These are phyloP conservation scores for Epichloe coenophiala DNA, from an alignment of 2,329 filamentous ascomycete genomes.

Conservation along the genomic window DNA sequence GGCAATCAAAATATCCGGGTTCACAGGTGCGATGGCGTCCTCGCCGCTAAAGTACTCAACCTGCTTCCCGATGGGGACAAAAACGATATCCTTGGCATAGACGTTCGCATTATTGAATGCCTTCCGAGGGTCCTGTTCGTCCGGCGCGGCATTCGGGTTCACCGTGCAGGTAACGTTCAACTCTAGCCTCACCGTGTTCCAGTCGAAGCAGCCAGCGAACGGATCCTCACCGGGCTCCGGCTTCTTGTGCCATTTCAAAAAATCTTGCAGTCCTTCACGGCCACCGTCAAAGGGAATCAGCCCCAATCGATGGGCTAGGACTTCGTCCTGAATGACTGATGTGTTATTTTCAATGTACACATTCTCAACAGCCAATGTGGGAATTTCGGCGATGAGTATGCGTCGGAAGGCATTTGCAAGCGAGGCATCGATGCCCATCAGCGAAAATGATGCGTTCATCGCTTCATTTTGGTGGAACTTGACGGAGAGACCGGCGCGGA, in stretches of 20 bases:
- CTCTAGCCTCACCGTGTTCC: constrained; percentile 72
- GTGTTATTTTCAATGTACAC: constrained; percentile 95
- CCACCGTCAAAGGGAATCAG: constrained; percentile 79
- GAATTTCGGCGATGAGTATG: constrained; percentile 88
- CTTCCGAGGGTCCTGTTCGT: constrained; percentile 68
- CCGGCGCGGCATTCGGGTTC: constrained; percentile 56
- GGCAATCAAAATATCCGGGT: constrained; percentile 87
- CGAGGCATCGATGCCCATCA: constrained; percentile 81
- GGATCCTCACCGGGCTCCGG: constrained; percentile 48
- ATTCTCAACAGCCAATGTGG: constrained; percentile 84
- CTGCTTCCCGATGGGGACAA: constrained; percentile 64
- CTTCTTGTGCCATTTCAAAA: constrained; percentile 73
- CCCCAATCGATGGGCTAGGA: constrained; percentile 78
- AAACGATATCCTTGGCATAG: constrained; percentile 66
- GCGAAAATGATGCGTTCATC: constrained; percentile 72
- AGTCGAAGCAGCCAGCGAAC: constrained; percentile 53
- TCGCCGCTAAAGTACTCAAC: constrained; percentile 53
- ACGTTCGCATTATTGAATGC: constrained; percentile 78
- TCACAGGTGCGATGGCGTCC: constrained; percentile 58
- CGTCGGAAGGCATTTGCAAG: constrained; percentile 96
- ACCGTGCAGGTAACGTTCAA: constrained; percentile 70
- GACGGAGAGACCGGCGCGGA: constrained; percentile 57
- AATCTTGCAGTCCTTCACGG: constrained; percentile 59
- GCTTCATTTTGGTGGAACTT: constrained; percentile 73
- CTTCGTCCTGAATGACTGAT: constrained; percentile 94